Conservation (phyloP, 2,329 filamentous ascomycete genomes). For the Rutstroemia sp. region DNA sequence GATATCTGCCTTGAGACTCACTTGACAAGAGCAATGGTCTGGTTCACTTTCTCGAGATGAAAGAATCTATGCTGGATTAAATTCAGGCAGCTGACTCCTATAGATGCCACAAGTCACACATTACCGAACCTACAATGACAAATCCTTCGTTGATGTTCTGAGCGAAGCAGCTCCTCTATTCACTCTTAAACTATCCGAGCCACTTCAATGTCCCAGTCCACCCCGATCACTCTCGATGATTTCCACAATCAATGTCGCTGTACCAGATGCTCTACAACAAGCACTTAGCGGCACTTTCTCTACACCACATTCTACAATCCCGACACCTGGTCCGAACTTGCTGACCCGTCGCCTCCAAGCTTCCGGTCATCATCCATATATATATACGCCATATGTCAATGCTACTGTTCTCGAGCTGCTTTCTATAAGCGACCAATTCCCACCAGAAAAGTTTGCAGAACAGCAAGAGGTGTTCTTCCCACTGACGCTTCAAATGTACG, state of each 20-base stretch:
- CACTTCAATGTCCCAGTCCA: not conserved
- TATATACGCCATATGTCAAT: slow-evolving; percentile 7
- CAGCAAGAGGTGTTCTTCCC: slow-evolving; percentile 3
- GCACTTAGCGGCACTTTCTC: not conserved
- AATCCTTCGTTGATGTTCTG: not conserved
- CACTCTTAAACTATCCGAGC: not conserved
- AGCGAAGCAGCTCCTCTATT: not conserved
- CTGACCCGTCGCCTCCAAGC: slow-evolving; percentile 1
- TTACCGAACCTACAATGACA: slow-evolving; percentile 4
- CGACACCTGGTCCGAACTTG: not conserved
- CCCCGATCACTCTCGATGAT: not conserved
- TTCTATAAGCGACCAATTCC: not conserved
- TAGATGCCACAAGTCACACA: slow-evolving; percentile 4
- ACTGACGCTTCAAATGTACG: slow-evolving; percentile 1
- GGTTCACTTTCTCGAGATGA: no score
- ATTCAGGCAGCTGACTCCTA: not conserved
- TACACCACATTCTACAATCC: not conserved
- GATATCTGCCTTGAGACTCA: no score
- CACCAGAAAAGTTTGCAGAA: not conserved
- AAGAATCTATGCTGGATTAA: no score
- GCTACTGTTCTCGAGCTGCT: not conserved
- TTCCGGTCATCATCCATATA: slow-evolving; percentile 6
- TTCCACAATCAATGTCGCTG: not conserved
- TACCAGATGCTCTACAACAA: not conserved
- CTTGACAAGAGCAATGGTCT: no score